Base-by-base conservation (phyloP, 257 asterid species). In the Salvia miltiorrhiza region DNA sequence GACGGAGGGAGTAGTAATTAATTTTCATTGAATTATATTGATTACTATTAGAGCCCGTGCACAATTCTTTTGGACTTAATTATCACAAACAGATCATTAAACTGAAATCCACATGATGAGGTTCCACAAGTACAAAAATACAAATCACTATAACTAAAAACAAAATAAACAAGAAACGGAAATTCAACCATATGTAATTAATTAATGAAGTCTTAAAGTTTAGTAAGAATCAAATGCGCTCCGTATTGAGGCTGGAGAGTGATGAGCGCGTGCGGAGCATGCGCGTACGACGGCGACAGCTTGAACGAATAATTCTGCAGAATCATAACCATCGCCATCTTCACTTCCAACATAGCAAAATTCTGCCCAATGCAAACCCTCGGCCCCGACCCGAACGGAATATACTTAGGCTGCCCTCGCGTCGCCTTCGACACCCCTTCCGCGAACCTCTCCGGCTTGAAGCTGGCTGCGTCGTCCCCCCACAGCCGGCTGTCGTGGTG, bases 331-430 rank as follows among this genome's bases (percentile, higher is more conserved):
- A 78, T 1, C 1, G 77, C 83, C 79, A 78, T 49, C 60, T 78
- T 78, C 0, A 75, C 77, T 43, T 74, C 83, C 9, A 78, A 13
- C 69, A 61, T 41, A 0, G 83, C 75, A 9, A 79, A 79, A 60
- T 37, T 75, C 17, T 79, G 80, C 5, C 80, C 83, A 0, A 79
- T 6, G 75, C 83, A 79, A 13, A 71, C 70, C 5, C 80, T 44
- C 1, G 78, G 78, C 12, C 80, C 83, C 77, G 73, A 61, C 1
- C 83, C 78, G 8, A 75, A 79, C 1, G 80, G 83, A 32, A 70
- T 32, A 26, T 48, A 74, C 1, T 50, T 2, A 9, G 14, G 48
- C 17, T 45, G 67, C 0, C 74, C 71, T 10, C 52, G 8, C 0
- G 66, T 52, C 2, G 74, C 83, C 60, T 74, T 78, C 3, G 72